Evolutionary conservation across 352 stramenopile genomes (phyloP).

Genomic region (Pythium periplocum): DNA sequence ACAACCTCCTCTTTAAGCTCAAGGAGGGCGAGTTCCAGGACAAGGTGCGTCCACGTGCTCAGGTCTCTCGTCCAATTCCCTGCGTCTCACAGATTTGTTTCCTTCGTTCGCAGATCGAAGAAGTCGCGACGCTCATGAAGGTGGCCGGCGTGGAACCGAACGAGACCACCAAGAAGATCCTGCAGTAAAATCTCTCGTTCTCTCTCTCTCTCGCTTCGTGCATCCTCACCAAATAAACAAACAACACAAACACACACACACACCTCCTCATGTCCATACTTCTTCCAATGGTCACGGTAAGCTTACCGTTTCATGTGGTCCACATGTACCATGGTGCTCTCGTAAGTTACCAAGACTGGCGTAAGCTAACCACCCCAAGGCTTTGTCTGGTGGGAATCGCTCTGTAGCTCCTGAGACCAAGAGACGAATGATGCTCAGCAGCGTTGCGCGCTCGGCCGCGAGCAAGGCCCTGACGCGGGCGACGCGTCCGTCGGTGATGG

Average conservation of each 20-base stretch:
- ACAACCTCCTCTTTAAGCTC: constrained; percentile 85
- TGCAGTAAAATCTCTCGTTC: constrained; percentile 27
- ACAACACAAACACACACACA: too few species aligned
- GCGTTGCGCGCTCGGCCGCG: background rate
- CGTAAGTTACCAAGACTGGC: too few species aligned
- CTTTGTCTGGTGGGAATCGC: too few species aligned
- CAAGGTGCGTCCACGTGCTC: constrained; percentile 23
- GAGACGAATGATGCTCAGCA: background rate
- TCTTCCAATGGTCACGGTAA: too few species aligned
- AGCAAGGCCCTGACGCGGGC: background rate
- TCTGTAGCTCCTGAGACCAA: too few species aligned
- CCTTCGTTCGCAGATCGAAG: constrained; percentile 38
- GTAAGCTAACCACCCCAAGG: too few species aligned
- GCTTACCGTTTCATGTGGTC: too few species aligned
- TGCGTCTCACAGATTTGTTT: background rate
- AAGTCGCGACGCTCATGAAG: constrained; percentile 76
- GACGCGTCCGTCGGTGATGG: background rate
- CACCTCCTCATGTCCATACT: too few species aligned
- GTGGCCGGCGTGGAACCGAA: constrained; percentile 69
- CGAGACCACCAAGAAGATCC: constrained; percentile 80
- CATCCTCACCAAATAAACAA: too few species aligned
- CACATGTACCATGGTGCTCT: too few species aligned
- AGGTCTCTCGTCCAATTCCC: background rate
- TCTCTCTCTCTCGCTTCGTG: too few species aligned
- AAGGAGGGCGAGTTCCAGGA: constrained; percentile 73